These are phyloP conservation scores for Aureobasidium sp. DNA, from an alignment of 2,329 filamentous ascomycete species.

Conservation along the genomic window DNA sequence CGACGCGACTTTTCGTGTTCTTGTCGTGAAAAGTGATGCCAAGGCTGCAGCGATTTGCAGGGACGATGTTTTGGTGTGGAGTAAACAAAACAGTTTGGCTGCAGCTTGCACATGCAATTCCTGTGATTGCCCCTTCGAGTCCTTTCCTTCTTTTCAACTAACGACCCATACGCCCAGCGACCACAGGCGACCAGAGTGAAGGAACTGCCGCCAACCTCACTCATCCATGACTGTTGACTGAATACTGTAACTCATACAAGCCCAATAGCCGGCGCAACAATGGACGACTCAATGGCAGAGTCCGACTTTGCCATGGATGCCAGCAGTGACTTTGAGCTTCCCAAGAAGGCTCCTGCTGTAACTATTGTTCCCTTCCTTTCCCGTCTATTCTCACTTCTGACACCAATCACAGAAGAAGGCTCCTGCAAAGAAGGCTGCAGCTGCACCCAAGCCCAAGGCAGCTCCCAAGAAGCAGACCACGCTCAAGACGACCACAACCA, in stretches of 20 bases:
- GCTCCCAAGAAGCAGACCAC: constrained; percentile 31
- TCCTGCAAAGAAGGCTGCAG: constrained; percentile 31
- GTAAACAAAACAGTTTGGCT: constrained; percentile 1
- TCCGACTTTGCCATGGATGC: constrained; percentile 15
- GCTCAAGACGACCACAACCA: constrained; percentile 28
- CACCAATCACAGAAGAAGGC: constrained; percentile 19
- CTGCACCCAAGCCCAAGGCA: constrained; percentile 24
- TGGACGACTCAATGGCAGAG: constrained; percentile 13
- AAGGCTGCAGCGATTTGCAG: background rate
- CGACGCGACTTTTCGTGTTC: background rate
- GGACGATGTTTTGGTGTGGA: background rate
- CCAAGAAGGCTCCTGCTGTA: constrained; percentile 12
- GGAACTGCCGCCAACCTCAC: background rate
- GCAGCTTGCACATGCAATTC: background rate
- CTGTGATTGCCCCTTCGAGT: constrained; percentile 5
- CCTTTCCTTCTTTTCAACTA: background rate
- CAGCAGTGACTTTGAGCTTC: constrained; percentile 17
- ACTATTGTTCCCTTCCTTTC: background rate
- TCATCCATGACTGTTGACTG: background rate
- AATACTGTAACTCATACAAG: background rate
- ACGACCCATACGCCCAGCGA: background rate
- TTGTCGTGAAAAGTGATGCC: background rate
- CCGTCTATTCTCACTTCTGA: background rate
- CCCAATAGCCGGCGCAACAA: constrained; percentile 4
- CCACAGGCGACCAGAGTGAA: background rate